A percentile compares a stretch with the other conserved stretches of the same genome.
Conservation (phyloP, 2,329 filamentous ascomycete species). For the Herpomyces periplanetae region DNA sequence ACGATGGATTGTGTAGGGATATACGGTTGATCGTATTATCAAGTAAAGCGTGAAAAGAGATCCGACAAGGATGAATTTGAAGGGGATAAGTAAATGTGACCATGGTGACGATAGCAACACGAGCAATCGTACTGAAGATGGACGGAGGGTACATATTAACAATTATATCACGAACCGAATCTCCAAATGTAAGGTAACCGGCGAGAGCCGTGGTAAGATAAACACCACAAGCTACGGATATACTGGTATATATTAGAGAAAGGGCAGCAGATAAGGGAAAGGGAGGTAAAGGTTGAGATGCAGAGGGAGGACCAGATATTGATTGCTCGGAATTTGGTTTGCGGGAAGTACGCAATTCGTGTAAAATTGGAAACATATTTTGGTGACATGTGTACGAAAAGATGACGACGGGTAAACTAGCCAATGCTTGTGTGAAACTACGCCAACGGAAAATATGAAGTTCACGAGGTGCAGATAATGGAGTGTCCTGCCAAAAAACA, state of each 20-base stretch:
- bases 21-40: constrained; percentile 31
- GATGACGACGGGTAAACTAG: constrained; percentile 67
- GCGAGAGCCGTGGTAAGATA: constrained; percentile 79
- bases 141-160: constrained; percentile 54
- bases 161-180: constrained; percentile 62
- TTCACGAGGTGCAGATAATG: constrained; percentile 32
- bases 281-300: too few relatives aligned
- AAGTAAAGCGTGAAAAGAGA: constrained; percentile 71
- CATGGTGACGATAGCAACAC: constrained; percentile 70
- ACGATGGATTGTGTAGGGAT: constrained; percentile 6
- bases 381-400: constrained; percentile 99
- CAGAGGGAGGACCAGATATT: too few relatives aligned
- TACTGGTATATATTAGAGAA: constrained; percentile 38
- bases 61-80: constrained; percentile 76
- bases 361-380: constrained; percentile 17
- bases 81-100: constrained; percentile 89
- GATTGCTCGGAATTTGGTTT: too few relatives aligned
- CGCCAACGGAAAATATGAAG: constrained; percentile 36
- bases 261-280: too few relatives aligned
- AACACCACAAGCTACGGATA: constrained; percentile 47
- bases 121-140: constrained; percentile 54
- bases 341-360: not conserved
- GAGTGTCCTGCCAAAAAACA: constrained; percentile 35
- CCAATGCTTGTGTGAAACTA: constrained; percentile 34
- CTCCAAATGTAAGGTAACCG: constrained; percentile 77